Evolutionary conservation across 495 filamentous ascomycete species (phyloP).

Genomic region (Xylaria venustula): DNA sequence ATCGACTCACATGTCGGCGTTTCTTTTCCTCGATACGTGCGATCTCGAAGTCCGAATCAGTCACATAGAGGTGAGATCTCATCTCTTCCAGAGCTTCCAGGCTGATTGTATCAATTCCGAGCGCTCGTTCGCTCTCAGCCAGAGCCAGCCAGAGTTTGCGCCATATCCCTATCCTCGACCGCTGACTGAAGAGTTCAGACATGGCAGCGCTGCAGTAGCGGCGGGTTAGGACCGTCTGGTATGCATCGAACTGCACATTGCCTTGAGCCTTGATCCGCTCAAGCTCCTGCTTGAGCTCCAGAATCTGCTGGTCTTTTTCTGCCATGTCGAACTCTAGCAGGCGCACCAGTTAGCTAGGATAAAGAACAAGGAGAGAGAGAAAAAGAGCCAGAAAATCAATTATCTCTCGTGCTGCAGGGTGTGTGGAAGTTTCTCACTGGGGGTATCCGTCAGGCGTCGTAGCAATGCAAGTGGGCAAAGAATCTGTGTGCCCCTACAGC

Average conservation of each 20-base stretch:
- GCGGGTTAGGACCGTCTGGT: constrained; percentile 68
- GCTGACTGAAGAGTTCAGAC: constrained; percentile 65
- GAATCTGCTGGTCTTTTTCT: constrained; percentile 10
- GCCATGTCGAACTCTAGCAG: background rate
- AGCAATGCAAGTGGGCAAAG: background rate
- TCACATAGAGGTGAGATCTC: constrained; percentile 66
- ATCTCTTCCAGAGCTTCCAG: constrained; percentile 74
- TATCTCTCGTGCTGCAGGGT: background rate
- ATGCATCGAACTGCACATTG: constrained; percentile 16
- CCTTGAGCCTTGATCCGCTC: constrained; percentile 10
- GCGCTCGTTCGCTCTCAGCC: constrained; percentile 76
- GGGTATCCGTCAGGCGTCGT: background rate
- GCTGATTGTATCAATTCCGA: constrained; percentile 60
- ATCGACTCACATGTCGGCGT: constrained; percentile 49
- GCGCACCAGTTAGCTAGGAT: background rate
- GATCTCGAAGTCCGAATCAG: constrained; percentile 76
- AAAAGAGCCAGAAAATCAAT: background rate
- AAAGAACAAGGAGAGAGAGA: background rate
- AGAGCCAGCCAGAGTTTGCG: constrained; percentile 80
- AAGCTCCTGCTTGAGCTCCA: constrained; percentile 9
- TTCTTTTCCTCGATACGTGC: constrained; percentile 79
- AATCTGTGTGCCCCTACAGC: no score
- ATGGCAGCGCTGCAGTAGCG: constrained; percentile 67
- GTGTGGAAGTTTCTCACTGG: background rate
- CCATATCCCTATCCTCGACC: constrained; percentile 73